Percentiles rank a stretch among this genome's conserved stretches.
phyloP scores from a whole-genome alignment of 2,329 filamentous ascomycete species.

The Botrytis deweyae region DNA sequence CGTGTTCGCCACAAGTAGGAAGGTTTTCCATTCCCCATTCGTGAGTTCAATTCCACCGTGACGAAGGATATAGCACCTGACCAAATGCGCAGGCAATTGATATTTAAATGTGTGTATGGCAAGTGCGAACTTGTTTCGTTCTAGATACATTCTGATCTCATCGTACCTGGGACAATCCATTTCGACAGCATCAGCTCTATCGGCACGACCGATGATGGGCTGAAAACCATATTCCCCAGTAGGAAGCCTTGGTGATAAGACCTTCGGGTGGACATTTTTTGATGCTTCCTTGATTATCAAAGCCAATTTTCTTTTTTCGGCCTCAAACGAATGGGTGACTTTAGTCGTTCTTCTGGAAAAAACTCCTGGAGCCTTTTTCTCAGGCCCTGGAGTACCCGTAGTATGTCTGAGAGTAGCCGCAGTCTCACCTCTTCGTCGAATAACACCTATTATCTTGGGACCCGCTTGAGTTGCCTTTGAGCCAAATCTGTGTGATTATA shows the following conservation, averaged over 20 bases:
- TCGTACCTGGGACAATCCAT: not conserved
- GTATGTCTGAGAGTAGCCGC: not conserved
- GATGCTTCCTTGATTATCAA: not conserved
- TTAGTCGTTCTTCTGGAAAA: not conserved
- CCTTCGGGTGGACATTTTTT: not conserved
- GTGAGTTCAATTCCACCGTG: constrained; percentile 4
- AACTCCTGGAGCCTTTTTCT: not conserved
- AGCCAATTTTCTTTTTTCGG: not conserved
- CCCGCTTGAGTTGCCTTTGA: not conserved
- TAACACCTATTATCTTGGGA: not conserved
- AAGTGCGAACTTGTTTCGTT: not conserved
- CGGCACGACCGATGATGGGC: not conserved
- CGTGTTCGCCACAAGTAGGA: constrained; percentile 11
- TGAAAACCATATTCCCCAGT: not conserved
- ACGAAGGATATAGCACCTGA: constrained; percentile 8
- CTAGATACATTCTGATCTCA: constrained; percentile 7
- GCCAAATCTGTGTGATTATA: not conserved
- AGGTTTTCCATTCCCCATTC: constrained; percentile 5
- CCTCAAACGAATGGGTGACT: constrained; percentile 1
- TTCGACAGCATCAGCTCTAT: constrained; percentile 3
- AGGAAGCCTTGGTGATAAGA: not conserved
- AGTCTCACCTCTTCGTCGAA: not conserved
- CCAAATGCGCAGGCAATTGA: constrained; percentile 6
- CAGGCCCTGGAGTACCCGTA: not conserved
- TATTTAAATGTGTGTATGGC: constrained; percentile 15